Percentiles rank a stretch among this genome's conserved stretches.
Conservation (phyloP, 2,329 filamentous ascomycete genomes). For the Chaetomium globosum region DNA sequence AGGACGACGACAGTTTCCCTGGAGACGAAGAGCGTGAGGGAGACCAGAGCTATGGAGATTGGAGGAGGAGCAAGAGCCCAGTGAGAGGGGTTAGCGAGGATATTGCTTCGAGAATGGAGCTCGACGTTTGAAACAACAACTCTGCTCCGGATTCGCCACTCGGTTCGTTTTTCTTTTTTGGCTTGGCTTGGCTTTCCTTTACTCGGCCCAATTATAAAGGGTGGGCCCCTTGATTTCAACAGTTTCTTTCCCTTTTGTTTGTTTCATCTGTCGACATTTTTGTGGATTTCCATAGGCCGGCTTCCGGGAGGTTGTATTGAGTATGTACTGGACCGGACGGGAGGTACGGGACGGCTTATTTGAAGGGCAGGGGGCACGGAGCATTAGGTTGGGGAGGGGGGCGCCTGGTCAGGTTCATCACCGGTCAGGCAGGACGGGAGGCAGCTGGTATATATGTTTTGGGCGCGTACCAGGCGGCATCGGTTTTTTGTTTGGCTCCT, state of each 20-base stretch:
- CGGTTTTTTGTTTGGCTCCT: conserved; percentile 15
- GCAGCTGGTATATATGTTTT: conserved; percentile 9
- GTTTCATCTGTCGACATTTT: conserved; percentile 14
- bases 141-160: not conserved
- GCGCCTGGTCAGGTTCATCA: conserved; percentile 20
- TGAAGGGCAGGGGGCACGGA: not conserved
- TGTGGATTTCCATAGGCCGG: conserved; percentile 21
- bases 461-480: conserved; percentile 15
- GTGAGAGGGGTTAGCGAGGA: conserved; percentile 65
- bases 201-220: not conserved
- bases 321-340: conserved; percentile 23
- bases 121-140: conserved; percentile 46
- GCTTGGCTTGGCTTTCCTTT: not conserved
- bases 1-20: conserved; percentile 45
- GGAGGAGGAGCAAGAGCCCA: conserved; percentile 46
- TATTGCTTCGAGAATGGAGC: conserved; percentile 64
- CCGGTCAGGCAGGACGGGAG: conserved; percentile 12
- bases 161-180: conserved; percentile 19
- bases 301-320: conserved; percentile 22
- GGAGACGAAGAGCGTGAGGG: conserved; percentile 46
- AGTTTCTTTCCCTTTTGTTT: conserved; percentile 14
- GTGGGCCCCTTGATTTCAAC: not conserved
- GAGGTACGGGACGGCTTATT: conserved; percentile 23
- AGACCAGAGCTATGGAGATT: conserved; percentile 41
- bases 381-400: conserved; percentile 33